Conservation (phyloP, 495 filamentous ascomycete species). For the Bathelium albidoporum region DNA sequence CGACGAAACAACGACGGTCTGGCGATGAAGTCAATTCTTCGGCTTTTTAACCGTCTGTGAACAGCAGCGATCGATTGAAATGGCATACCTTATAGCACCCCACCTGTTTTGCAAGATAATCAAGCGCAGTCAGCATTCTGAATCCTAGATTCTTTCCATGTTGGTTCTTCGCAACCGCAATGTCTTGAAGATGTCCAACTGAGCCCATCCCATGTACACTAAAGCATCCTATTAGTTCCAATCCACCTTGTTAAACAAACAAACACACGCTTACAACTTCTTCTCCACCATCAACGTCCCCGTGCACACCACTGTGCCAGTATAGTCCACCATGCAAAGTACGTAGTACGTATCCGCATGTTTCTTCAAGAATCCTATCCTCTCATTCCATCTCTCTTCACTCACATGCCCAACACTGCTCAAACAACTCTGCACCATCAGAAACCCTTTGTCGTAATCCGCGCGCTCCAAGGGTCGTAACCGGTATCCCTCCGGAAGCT, state of each 20-base stretch:
- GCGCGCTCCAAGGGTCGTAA: background rate
- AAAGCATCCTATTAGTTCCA: background rate
- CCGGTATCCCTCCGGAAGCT: slow-evolving; percentile 10
- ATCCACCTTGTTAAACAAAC: background rate
- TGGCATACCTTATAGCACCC: slow-evolving; percentile 8
- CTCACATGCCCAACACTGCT: slow-evolving; percentile 6
- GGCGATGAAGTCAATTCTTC: background rate
- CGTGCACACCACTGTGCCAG: background rate
- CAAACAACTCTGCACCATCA: slow-evolving; percentile 6
- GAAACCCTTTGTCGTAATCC: slow-evolving; percentile 7
- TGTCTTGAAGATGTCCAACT: slow-evolving; percentile 8
- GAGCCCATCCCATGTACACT: slow-evolving; percentile 5
- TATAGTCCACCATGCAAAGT: background rate
- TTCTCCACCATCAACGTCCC: slow-evolving; percentile 10
- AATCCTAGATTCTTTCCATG: slow-evolving; percentile 10
- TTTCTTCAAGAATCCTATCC: background rate
- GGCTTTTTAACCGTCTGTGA: background rate
- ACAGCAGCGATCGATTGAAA: background rate
- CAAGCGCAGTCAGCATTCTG: slow-evolving; percentile 4
- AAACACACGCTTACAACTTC: slow-evolving; percentile 6
- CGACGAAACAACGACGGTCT: slow-evolving; percentile 3
- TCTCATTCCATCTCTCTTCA: slow-evolving; percentile 7
- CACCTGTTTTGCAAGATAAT: background rate
- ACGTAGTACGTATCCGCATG: slow-evolving; percentile 4
- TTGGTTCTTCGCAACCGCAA: slow-evolving; percentile 8